phyloP scores from a whole-genome alignment of 2,329 filamentous ascomycete species.

The Tolypocladium endophyticum region DNA sequence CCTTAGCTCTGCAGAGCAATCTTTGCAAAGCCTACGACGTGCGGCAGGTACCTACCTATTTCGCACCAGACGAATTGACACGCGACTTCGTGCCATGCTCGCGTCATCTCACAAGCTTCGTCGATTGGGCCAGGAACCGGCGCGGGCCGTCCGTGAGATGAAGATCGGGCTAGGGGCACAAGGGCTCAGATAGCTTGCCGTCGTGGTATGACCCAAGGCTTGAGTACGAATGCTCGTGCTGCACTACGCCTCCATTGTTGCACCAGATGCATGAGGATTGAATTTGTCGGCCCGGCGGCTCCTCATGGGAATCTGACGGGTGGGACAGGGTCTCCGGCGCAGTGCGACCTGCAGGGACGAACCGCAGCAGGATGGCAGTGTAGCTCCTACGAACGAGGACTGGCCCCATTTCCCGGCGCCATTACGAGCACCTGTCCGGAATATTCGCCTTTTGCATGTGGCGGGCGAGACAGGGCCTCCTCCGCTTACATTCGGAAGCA shows the following conservation, averaged over 20 bases:
- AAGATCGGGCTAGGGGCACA: neutral
- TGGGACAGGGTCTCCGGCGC: neutral
- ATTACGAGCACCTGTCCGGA: neutral
- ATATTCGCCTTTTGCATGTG: neutral
- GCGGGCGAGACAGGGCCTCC: neutral
- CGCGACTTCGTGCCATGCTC: neutral
- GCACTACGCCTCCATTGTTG: neutral
- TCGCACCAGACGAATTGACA: neutral
- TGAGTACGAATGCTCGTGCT: neutral
- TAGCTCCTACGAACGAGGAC: too few species aligned
- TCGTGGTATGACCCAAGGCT: neutral
- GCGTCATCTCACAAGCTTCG: neutral
- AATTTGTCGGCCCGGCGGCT: neutral
- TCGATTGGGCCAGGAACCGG: neutral
- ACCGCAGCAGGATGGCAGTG: neutral
- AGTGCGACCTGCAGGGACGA: constrained; percentile 1
- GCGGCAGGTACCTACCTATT: neutral
- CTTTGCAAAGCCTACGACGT: neutral
- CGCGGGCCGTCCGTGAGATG: neutral
- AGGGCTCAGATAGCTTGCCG: neutral
- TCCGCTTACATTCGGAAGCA: neutral
- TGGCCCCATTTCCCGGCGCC: neutral
- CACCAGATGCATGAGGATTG: neutral
- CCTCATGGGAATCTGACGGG: neutral
- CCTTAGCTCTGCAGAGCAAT: neutral